Evolutionary conservation across 2,329 filamentous ascomycete species (phyloP).

Genomic region (Plectosphaerella plurivora): DNA sequence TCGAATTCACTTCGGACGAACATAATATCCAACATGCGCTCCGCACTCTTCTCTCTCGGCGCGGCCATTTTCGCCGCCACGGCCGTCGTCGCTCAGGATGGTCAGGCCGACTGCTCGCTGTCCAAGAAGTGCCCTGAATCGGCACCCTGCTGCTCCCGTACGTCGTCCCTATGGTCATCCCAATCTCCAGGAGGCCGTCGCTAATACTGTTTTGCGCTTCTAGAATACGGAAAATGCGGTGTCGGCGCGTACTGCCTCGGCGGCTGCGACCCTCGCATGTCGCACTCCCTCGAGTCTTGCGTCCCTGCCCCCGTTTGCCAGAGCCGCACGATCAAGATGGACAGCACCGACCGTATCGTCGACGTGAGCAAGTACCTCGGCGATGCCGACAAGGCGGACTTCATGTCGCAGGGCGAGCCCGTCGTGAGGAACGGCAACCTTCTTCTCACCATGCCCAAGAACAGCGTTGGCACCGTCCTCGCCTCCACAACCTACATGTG

Average conservation of each 20-base stretch:
- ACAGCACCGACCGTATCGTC: conserved; percentile 63
- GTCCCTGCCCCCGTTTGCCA: conserved; percentile 79
- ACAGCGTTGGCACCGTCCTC: conserved; percentile 82
- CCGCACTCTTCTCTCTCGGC: conserved; percentile 25
- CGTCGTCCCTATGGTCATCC: not conserved
- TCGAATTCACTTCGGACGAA: too few relatives aligned
- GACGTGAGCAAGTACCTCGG: conserved; percentile 82
- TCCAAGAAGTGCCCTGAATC: conserved; percentile 63
- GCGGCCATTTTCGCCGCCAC: conserved; percentile 33
- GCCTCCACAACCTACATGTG: conserved; percentile 85
- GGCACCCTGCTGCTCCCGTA: conserved; percentile 77
- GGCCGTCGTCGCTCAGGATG: conserved; percentile 26
- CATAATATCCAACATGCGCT: conserved; percentile 1
- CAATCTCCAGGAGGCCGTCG: not conserved
- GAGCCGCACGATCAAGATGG: conserved; percentile 68
- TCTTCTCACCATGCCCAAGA: conserved; percentile 83
- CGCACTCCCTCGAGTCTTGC: conserved; percentile 78
- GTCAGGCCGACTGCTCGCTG: conserved; percentile 37
- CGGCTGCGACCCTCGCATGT: conserved; percentile 86
- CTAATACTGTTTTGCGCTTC: conserved; percentile 1
- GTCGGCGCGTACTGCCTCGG: conserved; percentile 93
- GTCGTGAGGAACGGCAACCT: conserved; percentile 64
- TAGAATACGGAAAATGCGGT: conserved; percentile 91
- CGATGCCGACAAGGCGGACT: conserved; percentile 73
- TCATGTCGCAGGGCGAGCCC: conserved; percentile 81